Conservation (phyloP, 495 filamentous ascomycete genomes). For the Aspergillus saccharolyticus region DNA sequence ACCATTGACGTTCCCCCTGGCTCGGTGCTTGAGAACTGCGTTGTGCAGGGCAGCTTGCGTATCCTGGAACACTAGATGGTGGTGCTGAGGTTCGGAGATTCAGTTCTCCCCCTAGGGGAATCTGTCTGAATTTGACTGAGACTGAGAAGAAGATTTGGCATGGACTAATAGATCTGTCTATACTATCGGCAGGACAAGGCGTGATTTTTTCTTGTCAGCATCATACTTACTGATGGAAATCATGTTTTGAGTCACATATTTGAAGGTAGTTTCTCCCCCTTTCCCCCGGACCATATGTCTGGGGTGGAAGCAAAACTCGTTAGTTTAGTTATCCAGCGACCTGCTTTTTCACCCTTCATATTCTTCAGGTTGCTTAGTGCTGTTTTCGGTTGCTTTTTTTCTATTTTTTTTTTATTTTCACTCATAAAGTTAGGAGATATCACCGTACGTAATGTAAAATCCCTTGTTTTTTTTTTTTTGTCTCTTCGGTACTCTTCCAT, state of each 20-base stretch:
- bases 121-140: not conserved
- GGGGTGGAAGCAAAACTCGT: constrained; percentile 27
- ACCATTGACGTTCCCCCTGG: constrained; percentile 97
- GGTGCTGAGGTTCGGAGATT: not conserved
- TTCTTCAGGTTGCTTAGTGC: constrained; percentile 7
- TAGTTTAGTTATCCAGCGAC: constrained; percentile 14
- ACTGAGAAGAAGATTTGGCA: not conserved
- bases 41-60: constrained; percentile 96
- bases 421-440: constrained; percentile 7
- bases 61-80: constrained; percentile 77
- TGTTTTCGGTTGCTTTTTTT: not conserved
- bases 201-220: constrained; percentile 8
- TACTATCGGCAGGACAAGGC: constrained; percentile 7
- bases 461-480: not conserved
- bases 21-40: constrained; percentile 96
- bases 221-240: not conserved
- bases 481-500: not conserved
- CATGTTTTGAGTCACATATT: constrained; percentile 15
- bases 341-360: constrained; percentile 2
- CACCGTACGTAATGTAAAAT: constrained; percentile 5
- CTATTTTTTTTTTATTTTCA: not conserved
- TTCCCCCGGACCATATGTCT: constrained; percentile 24
- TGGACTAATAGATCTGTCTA: constrained; percentile 11
- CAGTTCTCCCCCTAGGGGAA: not conserved
- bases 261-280: constrained; percentile 31